Percentiles rank a stretch among this genome's conserved stretches.
These are phyloP conservation scores for Violaceomyces palustris DNA, from an alignment of 1,284 basidiomycete genomes.

Conservation along the genomic window DNA sequence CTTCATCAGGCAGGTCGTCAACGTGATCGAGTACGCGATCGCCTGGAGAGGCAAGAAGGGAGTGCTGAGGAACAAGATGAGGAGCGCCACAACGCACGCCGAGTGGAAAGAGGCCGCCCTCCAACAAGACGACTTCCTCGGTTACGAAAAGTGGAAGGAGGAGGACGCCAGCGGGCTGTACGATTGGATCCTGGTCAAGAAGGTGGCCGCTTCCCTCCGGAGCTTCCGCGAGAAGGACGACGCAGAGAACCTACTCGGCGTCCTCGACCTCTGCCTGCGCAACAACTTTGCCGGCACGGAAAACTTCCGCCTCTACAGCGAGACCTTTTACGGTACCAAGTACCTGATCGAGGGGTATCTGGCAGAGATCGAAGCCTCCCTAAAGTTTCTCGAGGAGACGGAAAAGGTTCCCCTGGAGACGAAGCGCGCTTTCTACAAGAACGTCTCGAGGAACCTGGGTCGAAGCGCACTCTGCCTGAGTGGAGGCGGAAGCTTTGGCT, in stretches of 20 bases:
- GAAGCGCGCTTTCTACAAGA: conserved; percentile 87
- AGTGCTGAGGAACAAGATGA: conserved; percentile 66
- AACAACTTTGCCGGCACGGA: conserved; percentile 94
- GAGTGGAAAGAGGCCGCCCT: conserved; percentile 78
- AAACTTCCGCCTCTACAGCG: conserved; percentile 81
- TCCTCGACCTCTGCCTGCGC: conserved; percentile 84
- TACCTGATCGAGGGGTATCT: conserved; percentile 42
- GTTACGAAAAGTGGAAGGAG: conserved; percentile 44
- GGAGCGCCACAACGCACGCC: conserved; percentile 68
- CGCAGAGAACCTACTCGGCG: conserved; percentile 70
- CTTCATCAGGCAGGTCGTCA: conserved; percentile 77
- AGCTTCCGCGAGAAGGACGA: conserved; percentile 68
- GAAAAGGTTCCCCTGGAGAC: conserved; percentile 69
- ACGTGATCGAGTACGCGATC: conserved; percentile 40
- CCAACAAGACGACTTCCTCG: conserved; percentile 63
- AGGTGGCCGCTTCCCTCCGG: conserved; percentile 37
- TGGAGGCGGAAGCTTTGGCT: conserved; percentile 89
- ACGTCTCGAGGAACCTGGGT: conserved; percentile 80
- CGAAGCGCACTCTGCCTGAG: conserved; percentile 85
- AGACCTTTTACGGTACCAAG: conserved; percentile 60
- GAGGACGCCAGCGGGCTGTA: conserved; percentile 45
- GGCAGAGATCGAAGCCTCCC: conserved; percentile 33
- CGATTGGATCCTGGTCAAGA: conserved; percentile 51
- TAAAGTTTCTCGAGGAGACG: conserved; percentile 30
- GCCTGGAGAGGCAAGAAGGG: conserved; percentile 81